Conservation (phyloP, 2,329 filamentous ascomycete species). For the Ophiocordyceps camponoti-rufipedis region DNA sequence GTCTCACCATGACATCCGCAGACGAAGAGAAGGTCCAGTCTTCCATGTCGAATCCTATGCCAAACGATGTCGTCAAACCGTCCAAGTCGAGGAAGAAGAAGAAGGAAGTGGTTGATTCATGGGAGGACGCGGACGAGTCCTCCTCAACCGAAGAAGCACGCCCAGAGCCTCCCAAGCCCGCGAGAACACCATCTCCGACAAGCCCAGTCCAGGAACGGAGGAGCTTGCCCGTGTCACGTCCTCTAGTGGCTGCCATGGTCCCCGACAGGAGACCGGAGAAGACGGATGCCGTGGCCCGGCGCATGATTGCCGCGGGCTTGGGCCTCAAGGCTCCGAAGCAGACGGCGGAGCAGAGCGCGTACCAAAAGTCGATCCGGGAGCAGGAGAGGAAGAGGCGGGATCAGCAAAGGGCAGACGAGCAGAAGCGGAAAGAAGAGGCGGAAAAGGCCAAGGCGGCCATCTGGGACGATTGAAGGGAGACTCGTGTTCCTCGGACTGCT, state of each 20-base stretch:
- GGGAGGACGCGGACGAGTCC: conserved; percentile 40
- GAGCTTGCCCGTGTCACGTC: too few relatives aligned
- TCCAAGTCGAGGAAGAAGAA: neutral
- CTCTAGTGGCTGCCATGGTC: too few relatives aligned
- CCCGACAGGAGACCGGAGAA: conserved; percentile 52
- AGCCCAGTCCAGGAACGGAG: too few relatives aligned
- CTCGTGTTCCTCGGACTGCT: neutral
- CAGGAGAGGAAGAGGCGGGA: conserved; percentile 67
- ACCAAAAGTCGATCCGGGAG: conserved; percentile 65
- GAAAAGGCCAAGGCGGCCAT: conserved; percentile 68
- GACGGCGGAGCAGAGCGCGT: conserved; percentile 78
- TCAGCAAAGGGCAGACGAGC: conserved; percentile 49
- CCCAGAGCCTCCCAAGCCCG: neutral
- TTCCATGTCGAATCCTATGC: conserved; percentile 14
- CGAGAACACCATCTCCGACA: neutral
- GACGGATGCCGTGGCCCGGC: conserved; percentile 74
- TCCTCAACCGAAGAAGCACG: conserved; percentile 13
- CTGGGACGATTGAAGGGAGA: conserved; percentile 50
- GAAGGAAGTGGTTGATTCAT: conserved; percentile 20
- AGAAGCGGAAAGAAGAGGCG: conserved; percentile 39
- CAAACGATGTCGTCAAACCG: conserved; percentile 7
- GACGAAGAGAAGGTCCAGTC: conserved; percentile 8
- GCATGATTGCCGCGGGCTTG: conserved; percentile 78
- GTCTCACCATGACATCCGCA: conserved; percentile 6
- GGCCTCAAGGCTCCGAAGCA: conserved; percentile 64